Evolutionary conservation across 2,329 filamentous ascomycete genomes (phyloP).

Genomic region (Xylariaceae sp.): DNA sequence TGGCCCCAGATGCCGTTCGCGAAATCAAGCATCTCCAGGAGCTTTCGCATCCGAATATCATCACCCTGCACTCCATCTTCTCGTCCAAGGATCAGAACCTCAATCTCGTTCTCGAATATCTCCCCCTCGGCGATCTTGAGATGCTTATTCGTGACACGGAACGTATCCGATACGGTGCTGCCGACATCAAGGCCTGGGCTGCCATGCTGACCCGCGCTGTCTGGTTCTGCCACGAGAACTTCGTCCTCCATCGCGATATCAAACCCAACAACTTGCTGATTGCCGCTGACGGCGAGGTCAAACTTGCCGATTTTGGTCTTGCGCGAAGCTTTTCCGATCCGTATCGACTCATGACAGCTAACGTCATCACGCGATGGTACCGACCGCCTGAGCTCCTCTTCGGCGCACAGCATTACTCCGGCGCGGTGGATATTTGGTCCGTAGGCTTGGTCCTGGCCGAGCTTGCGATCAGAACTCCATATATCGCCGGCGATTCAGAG

Average conservation of each 20-base stretch:
- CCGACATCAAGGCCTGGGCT: conserved; percentile 98
- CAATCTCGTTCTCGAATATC: conserved; percentile 88
- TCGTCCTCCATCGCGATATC: conserved; percentile 92
- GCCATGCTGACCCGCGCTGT: conserved; percentile 90
- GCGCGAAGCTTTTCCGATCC: conserved; percentile 87
- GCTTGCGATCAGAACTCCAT: conserved; percentile 75
- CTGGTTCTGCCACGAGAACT: conserved; percentile 96
- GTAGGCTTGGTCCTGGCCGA: conserved; percentile 92
- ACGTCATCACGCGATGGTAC: conserved; percentile 97
- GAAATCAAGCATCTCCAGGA: conserved; percentile 96
- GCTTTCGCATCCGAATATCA: conserved; percentile 91
- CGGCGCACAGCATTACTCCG: conserved; percentile 81
- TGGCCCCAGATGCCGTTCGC: conserved; percentile 89
- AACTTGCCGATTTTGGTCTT: conserved; percentile 95
- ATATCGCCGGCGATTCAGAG: conserved; percentile 78
- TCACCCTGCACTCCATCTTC: conserved; percentile 87
- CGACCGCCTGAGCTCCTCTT: conserved; percentile 90
- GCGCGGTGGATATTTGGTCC: conserved; percentile 90
- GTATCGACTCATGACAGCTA: conserved; percentile 80
- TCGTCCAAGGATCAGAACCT: conserved; percentile 94
- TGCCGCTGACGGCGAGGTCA: conserved; percentile 85
- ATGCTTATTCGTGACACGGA: conserved; percentile 85
- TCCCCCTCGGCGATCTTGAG: conserved; percentile 90
- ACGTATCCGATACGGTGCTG: conserved; percentile 71
- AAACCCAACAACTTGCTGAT: conserved; percentile 98